phyloP scores from a whole-genome alignment of 2,329 filamentous ascomycete genomes.

The Aspergillus nomiae region DNA sequence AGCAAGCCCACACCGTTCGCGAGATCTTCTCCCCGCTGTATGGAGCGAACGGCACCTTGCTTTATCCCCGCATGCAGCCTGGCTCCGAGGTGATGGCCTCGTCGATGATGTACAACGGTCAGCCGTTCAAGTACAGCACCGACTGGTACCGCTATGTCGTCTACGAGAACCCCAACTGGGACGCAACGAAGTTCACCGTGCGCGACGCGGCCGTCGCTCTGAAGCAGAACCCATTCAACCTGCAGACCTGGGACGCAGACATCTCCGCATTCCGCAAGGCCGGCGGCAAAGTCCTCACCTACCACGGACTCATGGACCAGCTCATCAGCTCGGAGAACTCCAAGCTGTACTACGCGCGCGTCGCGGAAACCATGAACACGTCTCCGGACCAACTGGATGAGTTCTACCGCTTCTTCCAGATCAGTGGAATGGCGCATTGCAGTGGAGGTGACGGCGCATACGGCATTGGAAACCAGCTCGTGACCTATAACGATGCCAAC shows the following conservation, averaged over 20 bases:
- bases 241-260: conserved; percentile 52
- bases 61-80: conserved; percentile 41
- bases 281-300: conserved; percentile 46
- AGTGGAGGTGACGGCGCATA: conserved; percentile 44
- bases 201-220: conserved; percentile 40
- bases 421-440: conserved; percentile 60
- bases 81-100: conserved; percentile 31
- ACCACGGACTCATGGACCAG: conserved; percentile 48
- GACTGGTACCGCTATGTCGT: conserved; percentile 51
- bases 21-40: conserved; percentile 37
- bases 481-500: conserved; percentile 25
- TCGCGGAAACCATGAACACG: conserved; percentile 41
- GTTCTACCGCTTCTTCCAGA: conserved; percentile 52
- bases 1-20: conserved; percentile 33
- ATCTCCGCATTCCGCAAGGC: conserved; percentile 49
- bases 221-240: conserved; percentile 49
- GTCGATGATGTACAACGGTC: conserved; percentile 38
- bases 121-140: conserved; percentile 38
- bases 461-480: conserved; percentile 40
- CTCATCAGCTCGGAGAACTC: conserved; percentile 56
- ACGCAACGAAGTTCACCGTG: conserved; percentile 39
- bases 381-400: conserved; percentile 36
- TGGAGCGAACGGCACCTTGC: conserved; percentile 30
- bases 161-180: conserved; percentile 44
- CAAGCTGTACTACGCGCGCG: conserved; percentile 54